Percentiles rank a stretch among this genome's conserved stretches.
Conservation (phyloP, 73 alveolate genomes). For the Urostyla sp. region DNA sequence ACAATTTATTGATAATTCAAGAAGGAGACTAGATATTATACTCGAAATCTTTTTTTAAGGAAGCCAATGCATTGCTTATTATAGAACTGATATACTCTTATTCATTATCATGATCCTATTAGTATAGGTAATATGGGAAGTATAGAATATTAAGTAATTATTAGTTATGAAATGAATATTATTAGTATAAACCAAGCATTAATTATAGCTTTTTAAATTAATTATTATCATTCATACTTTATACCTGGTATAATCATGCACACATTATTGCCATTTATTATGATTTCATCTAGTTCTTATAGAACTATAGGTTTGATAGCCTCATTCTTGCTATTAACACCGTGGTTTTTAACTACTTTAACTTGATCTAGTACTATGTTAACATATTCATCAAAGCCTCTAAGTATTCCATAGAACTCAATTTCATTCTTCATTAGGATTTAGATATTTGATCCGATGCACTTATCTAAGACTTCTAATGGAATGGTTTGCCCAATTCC, state of each 20-base stretch:
- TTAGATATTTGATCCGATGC: slow-evolving; percentile 72
- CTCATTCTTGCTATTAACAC: not conserved
- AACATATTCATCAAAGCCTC: slow-evolving; percentile 80
- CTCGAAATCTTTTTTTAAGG: too few species aligned
- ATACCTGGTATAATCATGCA: slow-evolving; percentile 61
- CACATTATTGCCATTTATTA: slow-evolving; percentile 52
- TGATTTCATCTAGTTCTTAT: slow-evolving; percentile 27
- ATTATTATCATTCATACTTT: too few species aligned
- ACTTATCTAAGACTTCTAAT: slow-evolving; percentile 70
- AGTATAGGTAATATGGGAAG: not conserved
- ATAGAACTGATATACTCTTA: not conserved
- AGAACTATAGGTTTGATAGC: not conserved
- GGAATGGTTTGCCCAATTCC: too few species aligned
- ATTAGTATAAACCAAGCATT: not conserved
- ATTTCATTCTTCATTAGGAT: slow-evolving; percentile 69
- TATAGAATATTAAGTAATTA: not conserved
- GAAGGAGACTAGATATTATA: not conserved
- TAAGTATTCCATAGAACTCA: slow-evolving; percentile 71
- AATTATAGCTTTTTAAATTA: not conserved
- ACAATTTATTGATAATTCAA: not conserved
- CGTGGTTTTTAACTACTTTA: slow-evolving; percentile 56
- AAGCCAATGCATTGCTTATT: not conserved
- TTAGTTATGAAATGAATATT: not conserved
- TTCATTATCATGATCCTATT: slow-evolving; percentile 4
- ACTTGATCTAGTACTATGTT: slow-evolving; percentile 80